A percentile compares a stretch with the other conserved stretches of the same genome.
These are phyloP conservation scores for Lactarius trivialis DNA, from an alignment of 768 basidiomycete genomes.

Conservation along the genomic window DNA sequence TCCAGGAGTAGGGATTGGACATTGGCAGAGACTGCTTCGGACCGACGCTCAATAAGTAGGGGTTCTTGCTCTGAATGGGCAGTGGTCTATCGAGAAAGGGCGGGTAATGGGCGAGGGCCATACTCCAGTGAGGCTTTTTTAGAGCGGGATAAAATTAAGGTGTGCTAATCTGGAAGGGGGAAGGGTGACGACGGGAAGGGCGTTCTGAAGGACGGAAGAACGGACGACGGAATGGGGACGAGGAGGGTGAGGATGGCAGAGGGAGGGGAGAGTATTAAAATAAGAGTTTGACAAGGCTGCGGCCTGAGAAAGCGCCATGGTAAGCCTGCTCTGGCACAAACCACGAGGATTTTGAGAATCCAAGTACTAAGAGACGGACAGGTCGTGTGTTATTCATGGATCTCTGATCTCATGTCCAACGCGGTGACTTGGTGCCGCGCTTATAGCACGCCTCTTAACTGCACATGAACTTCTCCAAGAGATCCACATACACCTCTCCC, in stretches of 20 bases:
- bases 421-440: slow-evolving; percentile 22
- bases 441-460: slow-evolving; percentile 20
- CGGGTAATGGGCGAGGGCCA: slow-evolving; percentile 23
- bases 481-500: slow-evolving; percentile 12
- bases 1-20: slow-evolving; percentile 20
- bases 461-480: slow-evolving; percentile 21
- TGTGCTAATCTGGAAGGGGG: not conserved
- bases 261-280: slow-evolving; percentile 16
- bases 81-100: slow-evolving; percentile 19
- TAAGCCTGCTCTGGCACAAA: slow-evolving; percentile 3
- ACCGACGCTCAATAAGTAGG: slow-evolving; percentile 14
- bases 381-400: not conserved
- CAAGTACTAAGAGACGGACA: not conserved
- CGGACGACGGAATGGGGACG: slow-evolving; percentile 6
- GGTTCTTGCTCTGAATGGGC: slow-evolving; percentile 21
- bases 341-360: slow-evolving; percentile 18
- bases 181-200: not conserved
- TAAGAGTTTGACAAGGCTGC: slow-evolving; percentile 11
- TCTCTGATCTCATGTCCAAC: slow-evolving; percentile 16
- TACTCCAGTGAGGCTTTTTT: slow-evolving; percentile 17
- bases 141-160: slow-evolving; percentile 7
- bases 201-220: not conserved
- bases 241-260: slow-evolving; percentile 11
- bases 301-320: slow-evolving; percentile 9
- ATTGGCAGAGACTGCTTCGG: slow-evolving; percentile 13